Conservation (phyloP, 2,329 filamentous ascomycete species). For the Colletotrichum echinochloae region DNA sequence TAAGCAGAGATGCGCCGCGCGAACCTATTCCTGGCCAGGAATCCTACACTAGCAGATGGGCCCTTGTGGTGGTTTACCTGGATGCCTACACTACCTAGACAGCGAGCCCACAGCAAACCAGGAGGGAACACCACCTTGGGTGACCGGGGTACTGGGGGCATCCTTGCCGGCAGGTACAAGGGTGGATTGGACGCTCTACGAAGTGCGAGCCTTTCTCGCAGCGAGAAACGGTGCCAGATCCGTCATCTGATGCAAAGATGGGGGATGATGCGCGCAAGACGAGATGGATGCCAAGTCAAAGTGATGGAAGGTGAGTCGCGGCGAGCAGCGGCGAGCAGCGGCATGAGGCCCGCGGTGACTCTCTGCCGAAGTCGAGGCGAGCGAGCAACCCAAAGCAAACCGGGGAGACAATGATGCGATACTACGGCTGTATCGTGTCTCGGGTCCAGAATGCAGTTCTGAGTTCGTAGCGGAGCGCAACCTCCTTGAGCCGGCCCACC, state of each 20-base stretch:
- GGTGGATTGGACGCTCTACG: conserved; percentile 16
- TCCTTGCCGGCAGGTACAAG: conserved; percentile 35
- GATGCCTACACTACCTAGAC: conserved; percentile 2
- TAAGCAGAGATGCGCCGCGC: conserved; percentile 29
- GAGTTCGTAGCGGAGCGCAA: neutral
- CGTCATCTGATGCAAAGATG: conserved; percentile 15
- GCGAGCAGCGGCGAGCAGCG: neutral
- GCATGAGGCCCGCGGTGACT: neutral
- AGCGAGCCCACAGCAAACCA: conserved; percentile 11
- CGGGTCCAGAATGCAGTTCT: conserved; percentile 7
- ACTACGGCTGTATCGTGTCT: conserved; percentile 12
- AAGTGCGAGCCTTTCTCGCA: neutral
- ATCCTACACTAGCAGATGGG: conserved; percentile 33
- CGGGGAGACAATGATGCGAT: neutral
- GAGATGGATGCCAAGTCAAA: neutral
- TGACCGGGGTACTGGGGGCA: conserved; percentile 33
- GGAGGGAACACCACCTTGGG: conserved; percentile 23
- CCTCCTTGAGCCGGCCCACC: neutral
- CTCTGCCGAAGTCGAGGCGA: neutral
- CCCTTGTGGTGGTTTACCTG: neutral
- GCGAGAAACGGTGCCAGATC: conserved; percentile 18
- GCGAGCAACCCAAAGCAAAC: neutral
- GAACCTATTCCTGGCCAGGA: conserved; percentile 38
- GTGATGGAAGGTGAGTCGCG: neutral
- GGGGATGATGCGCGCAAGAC: conserved; percentile 1